These are phyloP conservation scores for Poronia punctata DNA, from an alignment of 495 filamentous ascomycete species.

Conservation along the genomic window DNA sequence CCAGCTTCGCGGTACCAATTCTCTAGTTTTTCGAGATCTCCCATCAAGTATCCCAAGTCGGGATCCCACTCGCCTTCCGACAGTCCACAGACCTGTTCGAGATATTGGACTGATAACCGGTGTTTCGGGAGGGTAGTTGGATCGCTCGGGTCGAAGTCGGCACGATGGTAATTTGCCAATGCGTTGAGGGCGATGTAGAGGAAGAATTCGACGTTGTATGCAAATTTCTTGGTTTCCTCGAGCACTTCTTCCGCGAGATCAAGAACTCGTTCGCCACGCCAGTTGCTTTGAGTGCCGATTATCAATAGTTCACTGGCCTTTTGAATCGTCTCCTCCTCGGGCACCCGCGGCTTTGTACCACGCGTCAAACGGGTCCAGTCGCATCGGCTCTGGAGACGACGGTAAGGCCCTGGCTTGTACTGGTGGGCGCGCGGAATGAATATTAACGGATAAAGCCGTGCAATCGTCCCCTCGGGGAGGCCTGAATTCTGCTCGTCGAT, in stretches of 20 bases:
- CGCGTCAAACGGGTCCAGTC: conserved; percentile 16
- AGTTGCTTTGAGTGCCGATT: conserved; percentile 18
- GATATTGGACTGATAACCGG: conserved; percentile 18
- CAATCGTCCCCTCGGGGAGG: conserved; percentile 21
- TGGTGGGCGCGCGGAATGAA: conserved; percentile 26
- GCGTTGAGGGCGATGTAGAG: conserved; percentile 22
- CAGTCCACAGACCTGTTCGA: conserved; percentile 17
- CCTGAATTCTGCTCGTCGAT: conserved; percentile 22
- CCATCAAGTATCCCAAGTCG: conserved; percentile 25
- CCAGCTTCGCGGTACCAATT: conserved; percentile 24
- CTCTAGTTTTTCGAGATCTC: conserved; percentile 22
- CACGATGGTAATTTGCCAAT: conserved; percentile 20
- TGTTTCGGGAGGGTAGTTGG: conserved; percentile 13
- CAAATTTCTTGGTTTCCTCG: conserved; percentile 21
- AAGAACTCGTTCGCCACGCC: conserved; percentile 20
- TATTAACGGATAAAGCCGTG: conserved; percentile 20
- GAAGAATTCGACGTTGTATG: conserved; percentile 24
- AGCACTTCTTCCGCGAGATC: conserved; percentile 22
- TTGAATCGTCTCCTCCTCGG: conserved; percentile 22
- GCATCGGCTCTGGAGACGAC: conserved; percentile 22
- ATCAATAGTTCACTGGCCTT: conserved; percentile 23
- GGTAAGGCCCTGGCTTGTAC: conserved; percentile 18
- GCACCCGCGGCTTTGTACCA: conserved; percentile 19
- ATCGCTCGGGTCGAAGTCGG: conserved; percentile 12
- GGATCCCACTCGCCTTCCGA: conserved; percentile 25